Percentiles rank a stretch among this genome's conserved stretches.
Evolutionary conservation across 75 land plant species (phyloP).

Genomic region (Isoetes taiwanensis): DNA sequence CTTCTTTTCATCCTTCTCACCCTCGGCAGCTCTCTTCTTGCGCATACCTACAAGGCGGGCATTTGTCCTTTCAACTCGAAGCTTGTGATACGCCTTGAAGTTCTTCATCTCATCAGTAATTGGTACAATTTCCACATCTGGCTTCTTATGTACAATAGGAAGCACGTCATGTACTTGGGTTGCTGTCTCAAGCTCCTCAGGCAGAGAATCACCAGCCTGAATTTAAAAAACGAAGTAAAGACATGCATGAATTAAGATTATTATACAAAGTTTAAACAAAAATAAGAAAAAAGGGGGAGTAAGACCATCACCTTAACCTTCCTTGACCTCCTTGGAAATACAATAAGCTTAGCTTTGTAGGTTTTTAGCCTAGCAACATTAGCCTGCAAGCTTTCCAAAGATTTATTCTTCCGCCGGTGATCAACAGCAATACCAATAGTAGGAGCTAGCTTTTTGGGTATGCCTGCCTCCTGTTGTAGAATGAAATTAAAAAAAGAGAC

Average conservation of each 20-base stretch:
- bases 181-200: slow-evolving; percentile 50
- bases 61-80: slow-evolving; percentile 50
- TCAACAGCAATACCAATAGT: slow-evolving; percentile 70
- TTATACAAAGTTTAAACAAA: no score
- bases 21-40: slow-evolving; percentile 47
- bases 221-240: no score
- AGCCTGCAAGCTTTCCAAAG: slow-evolving; percentile 55
- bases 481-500: not conserved
- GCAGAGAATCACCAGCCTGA: slow-evolving; percentile 52
- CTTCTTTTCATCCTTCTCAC: slow-evolving; percentile 69
- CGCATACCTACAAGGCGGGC: slow-evolving; percentile 36
- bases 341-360: slow-evolving; percentile 64
- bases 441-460: slow-evolving; percentile 56
- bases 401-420: slow-evolving; percentile 52
- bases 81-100: slow-evolving; percentile 43
- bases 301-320: slow-evolving; percentile 37
- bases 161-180: slow-evolving; percentile 52
- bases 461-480: slow-evolving; percentile 58
- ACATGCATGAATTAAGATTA: no score
- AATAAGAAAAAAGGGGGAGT: not conserved
- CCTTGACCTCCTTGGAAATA: slow-evolving; percentile 54
- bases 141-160: slow-evolving; percentile 45
- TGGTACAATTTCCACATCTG: slow-evolving; percentile 43
- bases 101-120: slow-evolving; percentile 57
- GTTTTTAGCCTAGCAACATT: slow-evolving; percentile 66